phyloP scores from a whole-genome alignment of 1,284 basidiomycete species.

The Wolfiporia cocos region DNA sequence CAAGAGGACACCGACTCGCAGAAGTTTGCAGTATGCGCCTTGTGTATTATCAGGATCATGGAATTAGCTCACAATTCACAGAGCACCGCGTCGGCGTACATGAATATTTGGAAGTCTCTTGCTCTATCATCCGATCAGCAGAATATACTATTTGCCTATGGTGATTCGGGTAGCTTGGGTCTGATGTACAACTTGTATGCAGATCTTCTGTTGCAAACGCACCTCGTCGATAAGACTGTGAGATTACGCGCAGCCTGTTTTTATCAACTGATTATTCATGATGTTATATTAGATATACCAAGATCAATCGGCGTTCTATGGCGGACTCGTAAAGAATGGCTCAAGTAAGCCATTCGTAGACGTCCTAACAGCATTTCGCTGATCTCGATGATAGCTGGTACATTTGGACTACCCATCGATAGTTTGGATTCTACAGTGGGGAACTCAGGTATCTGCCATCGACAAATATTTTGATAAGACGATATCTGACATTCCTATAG shows the following conservation, averaged over 20 bases:
- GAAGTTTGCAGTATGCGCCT: slow-evolving; percentile 44
- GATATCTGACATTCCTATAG: slow-evolving; percentile 7
- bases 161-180: slow-evolving; percentile 44
- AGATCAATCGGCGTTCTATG: not conserved
- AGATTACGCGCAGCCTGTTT: not conserved
- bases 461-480: not conserved
- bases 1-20: slow-evolving; percentile 38
- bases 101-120: slow-evolving; percentile 18
- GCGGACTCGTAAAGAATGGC: too few species aligned
- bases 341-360: too few species aligned
- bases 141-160: slow-evolving; percentile 34
- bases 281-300: not conserved
- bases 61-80: slow-evolving; percentile 2
- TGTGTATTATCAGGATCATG: not conserved
- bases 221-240: slow-evolving; percentile 17
- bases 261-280: not conserved
- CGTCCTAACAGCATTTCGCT: too few species aligned
- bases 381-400: not conserved
- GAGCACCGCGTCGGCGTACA: slow-evolving; percentile 12
- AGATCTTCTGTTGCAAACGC: slow-evolving; percentile 44
- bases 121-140: slow-evolving; percentile 31
- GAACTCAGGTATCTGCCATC: not conserved
- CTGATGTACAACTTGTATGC: slow-evolving; percentile 63
- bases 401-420: slow-evolving; percentile 13
- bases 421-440: slow-evolving; percentile 6